These are phyloP conservation scores for Boletus austroedulis DNA, from an alignment of 1,284 basidiomycete genomes.

Conservation along the genomic window DNA sequence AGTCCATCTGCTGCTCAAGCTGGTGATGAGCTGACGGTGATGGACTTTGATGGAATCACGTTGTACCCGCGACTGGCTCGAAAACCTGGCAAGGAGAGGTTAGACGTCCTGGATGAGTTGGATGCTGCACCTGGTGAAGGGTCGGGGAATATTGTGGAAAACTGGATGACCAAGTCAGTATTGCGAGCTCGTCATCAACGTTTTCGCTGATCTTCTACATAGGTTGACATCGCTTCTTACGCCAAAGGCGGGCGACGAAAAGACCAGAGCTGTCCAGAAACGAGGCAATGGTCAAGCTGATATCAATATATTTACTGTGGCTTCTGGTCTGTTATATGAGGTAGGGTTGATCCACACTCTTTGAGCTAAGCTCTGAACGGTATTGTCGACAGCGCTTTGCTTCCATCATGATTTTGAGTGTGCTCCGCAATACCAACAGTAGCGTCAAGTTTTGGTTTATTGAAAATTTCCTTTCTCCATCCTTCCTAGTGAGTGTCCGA, in stretches of 20 bases:
- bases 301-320: conserved; percentile 99
- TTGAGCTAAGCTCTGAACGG: conserved; percentile 3
- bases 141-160: conserved; percentile 42
- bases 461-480: conserved; percentile 97
- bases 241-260: conserved; percentile 22
- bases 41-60: conserved; percentile 85
- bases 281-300: conserved; percentile 58
- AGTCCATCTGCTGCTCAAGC: conserved; percentile 64
- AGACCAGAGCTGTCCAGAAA: conserved; percentile 17
- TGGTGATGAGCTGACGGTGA: conserved; percentile 74
- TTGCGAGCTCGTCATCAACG: not conserved
- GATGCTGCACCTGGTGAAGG: conserved; percentile 34
- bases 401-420: conserved; percentile 97
- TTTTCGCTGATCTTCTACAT: conserved; percentile 1
- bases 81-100: conserved; percentile 72
- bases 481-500: conserved; percentile 72
- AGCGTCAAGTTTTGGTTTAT: conserved; percentile 99
- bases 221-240: conserved; percentile 59
- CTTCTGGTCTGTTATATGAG: conserved; percentile 95
- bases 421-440: conserved; percentile 88
- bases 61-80: conserved; percentile 80
- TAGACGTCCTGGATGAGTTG: conserved; percentile 70
- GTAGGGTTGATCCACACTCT: conserved; percentile 38
- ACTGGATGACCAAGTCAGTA: conserved; percentile 50
- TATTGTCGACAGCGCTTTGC: conserved; percentile 76